phyloP scores from a whole-genome alignment of 768 basidiomycete genomes.

The Asterophora parasitica region DNA sequence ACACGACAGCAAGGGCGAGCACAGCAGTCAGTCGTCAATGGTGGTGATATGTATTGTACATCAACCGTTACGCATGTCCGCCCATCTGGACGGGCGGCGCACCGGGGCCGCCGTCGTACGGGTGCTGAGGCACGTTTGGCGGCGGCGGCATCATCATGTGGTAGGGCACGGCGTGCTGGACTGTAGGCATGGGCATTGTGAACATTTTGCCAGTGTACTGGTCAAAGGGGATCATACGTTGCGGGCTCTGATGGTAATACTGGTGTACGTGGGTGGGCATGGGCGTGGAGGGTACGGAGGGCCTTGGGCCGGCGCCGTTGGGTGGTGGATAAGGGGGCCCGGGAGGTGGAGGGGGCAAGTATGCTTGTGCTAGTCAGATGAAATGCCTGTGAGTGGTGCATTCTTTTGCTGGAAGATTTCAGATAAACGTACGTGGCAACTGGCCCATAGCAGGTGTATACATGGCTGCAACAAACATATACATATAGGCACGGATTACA shows the following conservation, averaged over 20 bases:
- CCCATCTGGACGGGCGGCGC: slow-evolving; percentile 74
- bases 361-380: slow-evolving; percentile 58
- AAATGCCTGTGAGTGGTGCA: slow-evolving; percentile 3
- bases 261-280: slow-evolving; percentile 83
- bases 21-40: no score
- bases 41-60: neutral
- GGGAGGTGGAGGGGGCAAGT: slow-evolving; percentile 74
- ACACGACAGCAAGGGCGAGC: neutral
- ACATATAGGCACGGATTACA: slow-evolving; percentile 1
- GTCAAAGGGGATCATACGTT: slow-evolving; percentile 46
- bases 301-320: slow-evolving; percentile 73
- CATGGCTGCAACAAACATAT: slow-evolving; percentile 51
- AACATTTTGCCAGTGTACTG: slow-evolving; percentile 24
- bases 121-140: slow-evolving; percentile 62
- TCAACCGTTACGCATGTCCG: slow-evolving; percentile 53
- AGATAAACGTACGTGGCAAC: slow-evolving; percentile 69
- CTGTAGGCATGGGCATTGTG: slow-evolving; percentile 37
- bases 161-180: slow-evolving; percentile 82
- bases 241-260: slow-evolving; percentile 88
- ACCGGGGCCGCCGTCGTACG: slow-evolving; percentile 61
- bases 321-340: slow-evolving; percentile 69
- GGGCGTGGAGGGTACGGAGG: slow-evolving; percentile 89
- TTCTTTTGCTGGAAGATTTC: neutral
- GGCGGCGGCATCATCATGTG: slow-evolving; percentile 92
- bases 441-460: slow-evolving; percentile 82